Base-by-base conservation (phyloP, 768 basidiomycete species). In the Kockovaella imperatae region DNA sequence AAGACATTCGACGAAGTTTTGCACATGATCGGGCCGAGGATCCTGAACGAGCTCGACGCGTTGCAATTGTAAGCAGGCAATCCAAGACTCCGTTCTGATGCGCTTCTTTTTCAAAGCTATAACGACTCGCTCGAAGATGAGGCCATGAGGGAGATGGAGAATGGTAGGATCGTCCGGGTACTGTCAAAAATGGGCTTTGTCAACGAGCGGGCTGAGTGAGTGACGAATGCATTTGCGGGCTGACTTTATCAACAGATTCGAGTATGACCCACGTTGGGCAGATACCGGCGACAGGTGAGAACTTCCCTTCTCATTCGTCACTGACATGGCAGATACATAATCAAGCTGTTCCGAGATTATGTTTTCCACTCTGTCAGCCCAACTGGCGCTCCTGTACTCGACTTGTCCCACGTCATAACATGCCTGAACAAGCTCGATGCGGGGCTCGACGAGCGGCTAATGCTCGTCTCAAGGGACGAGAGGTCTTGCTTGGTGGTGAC, bases 331-430 rank as follows among this genome's bases (percentile, higher is more conserved):
- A 61, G 62, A 31, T 99, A 99, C 69, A 88, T 97, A 67, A 79
- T 99, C 76, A 96, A 95, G 76, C 79, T 99, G 38, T 97, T 99
- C 78, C 80, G 95, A 15, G 95, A 99, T 71, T 91, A 86, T 60
- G 90, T 99, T 21, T 99, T 99, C 72, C 95, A 99, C 67, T 90
- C 95, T 70, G 84, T 95, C 34, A 90, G 95, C 56, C 87, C 89
- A 64, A 78, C 80, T 56, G 87, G 88, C 8, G 82, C 84, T 45
- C 91, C 95, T 0, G 80, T 95, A 15, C 76, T 96, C 48, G 90
- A 91, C 65, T 73, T 99, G 51, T 79, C 83, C 0, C 91, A 97
- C 73, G 91, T 99, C 10, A 74, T 99, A 20, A 80, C 83, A 1
- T 89, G 87, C 64, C 74, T 99, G 56, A 97, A 91, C 77, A 99